These are phyloP conservation scores for Cryptococcus amylolentus DNA, from an alignment of 1,284 basidiomycete genomes.

Conservation along the genomic window DNA sequence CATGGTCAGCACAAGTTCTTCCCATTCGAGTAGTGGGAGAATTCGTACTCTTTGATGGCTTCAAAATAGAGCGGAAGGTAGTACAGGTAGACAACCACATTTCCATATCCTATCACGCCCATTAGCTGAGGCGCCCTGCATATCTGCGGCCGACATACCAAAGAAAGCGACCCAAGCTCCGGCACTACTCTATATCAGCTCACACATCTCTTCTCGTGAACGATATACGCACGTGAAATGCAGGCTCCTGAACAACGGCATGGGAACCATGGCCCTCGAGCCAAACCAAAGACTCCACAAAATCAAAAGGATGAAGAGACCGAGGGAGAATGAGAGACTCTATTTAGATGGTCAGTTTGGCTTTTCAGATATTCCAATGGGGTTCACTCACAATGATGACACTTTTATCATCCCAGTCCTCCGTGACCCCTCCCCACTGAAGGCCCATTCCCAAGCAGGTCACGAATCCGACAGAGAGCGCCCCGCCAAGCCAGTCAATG, in stretches of 20 bases:
- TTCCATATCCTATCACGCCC: slow-evolving; percentile 13
- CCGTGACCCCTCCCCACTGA: slow-evolving; percentile 26
- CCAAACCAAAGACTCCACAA: slow-evolving; percentile 20
- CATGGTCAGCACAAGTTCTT: not conserved
- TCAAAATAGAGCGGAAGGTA: slow-evolving; percentile 29
- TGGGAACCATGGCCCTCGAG: slow-evolving; percentile 24
- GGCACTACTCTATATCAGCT: slow-evolving; percentile 6
- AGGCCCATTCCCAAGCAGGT: slow-evolving; percentile 25
- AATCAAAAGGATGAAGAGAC: slow-evolving; percentile 14
- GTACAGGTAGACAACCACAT: slow-evolving; percentile 23
- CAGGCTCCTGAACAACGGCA: slow-evolving; percentile 15
- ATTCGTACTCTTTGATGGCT: slow-evolving; percentile 16
- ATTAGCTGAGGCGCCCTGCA: not conserved
- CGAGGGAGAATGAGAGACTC: slow-evolving; percentile 18
- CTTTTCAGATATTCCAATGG: not conserved
- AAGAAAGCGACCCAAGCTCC: slow-evolving; percentile 22
- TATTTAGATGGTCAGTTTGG: slow-evolving; percentile 1
- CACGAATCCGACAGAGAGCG: slow-evolving; percentile 23
- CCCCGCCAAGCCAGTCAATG: slow-evolving; percentile 24
- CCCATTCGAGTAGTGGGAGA: not conserved
- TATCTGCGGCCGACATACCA: slow-evolving; percentile 1
- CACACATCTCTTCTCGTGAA: too few species aligned
- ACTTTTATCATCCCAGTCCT: slow-evolving; percentile 16
- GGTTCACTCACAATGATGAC: slow-evolving; percentile 23
- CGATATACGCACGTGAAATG: slow-evolving; percentile 18